phyloP scores from a whole-genome alignment of 768 basidiomycete species.

The Pleurotus tuoliensis region DNA sequence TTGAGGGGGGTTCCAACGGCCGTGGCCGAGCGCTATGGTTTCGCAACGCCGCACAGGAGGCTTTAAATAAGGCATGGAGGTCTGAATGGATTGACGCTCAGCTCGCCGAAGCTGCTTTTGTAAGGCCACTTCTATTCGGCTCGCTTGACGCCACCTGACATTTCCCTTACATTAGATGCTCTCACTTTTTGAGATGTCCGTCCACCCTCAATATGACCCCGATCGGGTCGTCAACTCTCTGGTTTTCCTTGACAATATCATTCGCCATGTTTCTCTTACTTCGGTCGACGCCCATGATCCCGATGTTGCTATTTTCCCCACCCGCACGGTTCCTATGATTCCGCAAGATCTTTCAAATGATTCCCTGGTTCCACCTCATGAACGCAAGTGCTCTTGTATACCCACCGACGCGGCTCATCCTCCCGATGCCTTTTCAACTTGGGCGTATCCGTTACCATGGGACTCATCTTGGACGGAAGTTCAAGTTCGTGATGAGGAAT shows the following conservation, averaged over 20 bases:
- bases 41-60: slow-evolving; percentile 50
- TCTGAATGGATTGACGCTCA: slow-evolving; percentile 54
- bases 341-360: slow-evolving; percentile 18
- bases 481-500: slow-evolving; percentile 64
- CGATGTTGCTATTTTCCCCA: slow-evolving; percentile 47
- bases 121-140: slow-evolving; percentile 24
- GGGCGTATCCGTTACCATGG: slow-evolving; percentile 58
- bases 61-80: slow-evolving; percentile 48
- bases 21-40: slow-evolving; percentile 55
- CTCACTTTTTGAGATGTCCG: slow-evolving; percentile 73
- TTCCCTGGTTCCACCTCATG: not conserved
- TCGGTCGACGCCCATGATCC: slow-evolving; percentile 54
- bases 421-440: slow-evolving; percentile 33
- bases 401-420: slow-evolving; percentile 30
- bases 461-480: slow-evolving; percentile 48
- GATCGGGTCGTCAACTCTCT: slow-evolving; percentile 52
- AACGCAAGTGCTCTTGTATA: slow-evolving; percentile 43
- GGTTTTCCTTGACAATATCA: slow-evolving; percentile 58
- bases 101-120: slow-evolving; percentile 72
- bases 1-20: slow-evolving; percentile 51
- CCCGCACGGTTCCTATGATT: slow-evolving; percentile 45
- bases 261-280: slow-evolving; percentile 52
- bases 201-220: slow-evolving; percentile 61
- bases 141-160: not conserved
- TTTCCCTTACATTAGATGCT: slow-evolving; percentile 46